These are phyloP conservation scores for Sarocladiaceae sp. DNA, from an alignment of 2,329 filamentous ascomycete species.

Conservation along the genomic window DNA sequence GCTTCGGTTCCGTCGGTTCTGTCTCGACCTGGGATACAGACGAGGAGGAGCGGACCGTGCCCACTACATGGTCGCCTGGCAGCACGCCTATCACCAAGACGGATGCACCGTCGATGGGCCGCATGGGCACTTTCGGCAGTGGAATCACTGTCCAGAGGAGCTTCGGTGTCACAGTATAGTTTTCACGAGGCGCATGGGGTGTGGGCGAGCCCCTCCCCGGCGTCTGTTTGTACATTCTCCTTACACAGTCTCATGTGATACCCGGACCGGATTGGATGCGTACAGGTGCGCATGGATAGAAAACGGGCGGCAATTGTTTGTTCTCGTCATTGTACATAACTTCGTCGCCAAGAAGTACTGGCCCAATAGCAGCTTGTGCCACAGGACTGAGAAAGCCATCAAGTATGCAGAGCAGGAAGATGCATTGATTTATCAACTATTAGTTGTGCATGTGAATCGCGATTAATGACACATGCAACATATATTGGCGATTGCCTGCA, in stretches of 20 bases:
- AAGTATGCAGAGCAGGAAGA: no score
- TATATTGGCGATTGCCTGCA: no score
- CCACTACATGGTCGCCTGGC: conserved; percentile 43
- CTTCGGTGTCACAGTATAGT: conserved; percentile 1
- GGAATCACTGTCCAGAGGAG: conserved; percentile 6
- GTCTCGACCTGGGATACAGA: conserved; percentile 43
- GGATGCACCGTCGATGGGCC: conserved; percentile 33
- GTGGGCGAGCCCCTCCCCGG: no score
- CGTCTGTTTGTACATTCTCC: conserved; percentile 2
- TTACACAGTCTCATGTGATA: conserved; percentile 2
- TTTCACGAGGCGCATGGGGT: no score
- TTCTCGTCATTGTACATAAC: not conserved
- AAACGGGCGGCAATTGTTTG: conserved; percentile 2
- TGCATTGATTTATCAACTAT: no score
- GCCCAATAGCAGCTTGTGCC: no score
- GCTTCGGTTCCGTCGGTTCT: conserved; percentile 40
- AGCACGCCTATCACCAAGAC: conserved; percentile 34
- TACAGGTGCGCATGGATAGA: not conserved
- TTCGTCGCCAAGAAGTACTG: no score
- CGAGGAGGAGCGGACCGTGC: conserved; percentile 33
- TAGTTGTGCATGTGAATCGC: no score
- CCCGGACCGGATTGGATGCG: conserved; percentile 1
- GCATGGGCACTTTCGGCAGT: conserved; percentile 23
- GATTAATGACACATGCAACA: no score
- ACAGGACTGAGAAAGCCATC: no score